Base-by-base conservation (phyloP, 2,329 filamentous ascomycete genomes). In the Torrubiella hemipterigena region DNA sequence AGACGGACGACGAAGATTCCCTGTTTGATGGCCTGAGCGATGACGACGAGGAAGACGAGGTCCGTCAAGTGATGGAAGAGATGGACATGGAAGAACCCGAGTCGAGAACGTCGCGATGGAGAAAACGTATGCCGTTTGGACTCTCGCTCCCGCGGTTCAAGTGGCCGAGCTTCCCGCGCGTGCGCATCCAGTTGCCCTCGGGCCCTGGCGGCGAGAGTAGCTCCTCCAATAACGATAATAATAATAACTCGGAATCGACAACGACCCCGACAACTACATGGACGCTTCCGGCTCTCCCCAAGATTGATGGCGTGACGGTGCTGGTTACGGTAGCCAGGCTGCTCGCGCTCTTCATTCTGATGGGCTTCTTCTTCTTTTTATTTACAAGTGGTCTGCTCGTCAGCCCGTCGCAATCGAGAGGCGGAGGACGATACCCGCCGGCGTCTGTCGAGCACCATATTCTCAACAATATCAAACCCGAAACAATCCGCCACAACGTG, bases 301-400 rank as follows among this genome's bases (percentile, higher is more conserved):
- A 49, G 24, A 36, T 68, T 26, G 59, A 58, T 38, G 59, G 56
- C 32, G 52, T 60, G 30, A 51, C 59, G 5, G 50, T 61, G 24
- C 52, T 73, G 24, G 67, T 91, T 5, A 62, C 89, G 16, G 52
- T 87, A 27, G 79, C 79, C 23, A 74, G 89, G 18, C 51, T 91
- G 20, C 67, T 85, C 36, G 86, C 81, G 3, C 60, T 93, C 10
- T 60, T 86, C 29, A 58, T 93, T 27, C 75, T 96, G 10, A 61
- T 87, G 28, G 71, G 74, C 13, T 67, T 93, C 38, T 65, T 94
- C 26, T 96, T 93, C 55, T 60, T 89, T 32, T 65, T 96, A 30
- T 87, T 96, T 49, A 73, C 87, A 39, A 85, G 82, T 50, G 82
- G 93, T 55, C 55, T 95, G 24, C 84, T 95, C 47, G 74, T 74